Percentiles rank a stretch among this genome's conserved stretches.
Evolutionary conservation across 1,139 yeast genomes (phyloP).

Genomic region (Maudiozyma humilis): DNA sequence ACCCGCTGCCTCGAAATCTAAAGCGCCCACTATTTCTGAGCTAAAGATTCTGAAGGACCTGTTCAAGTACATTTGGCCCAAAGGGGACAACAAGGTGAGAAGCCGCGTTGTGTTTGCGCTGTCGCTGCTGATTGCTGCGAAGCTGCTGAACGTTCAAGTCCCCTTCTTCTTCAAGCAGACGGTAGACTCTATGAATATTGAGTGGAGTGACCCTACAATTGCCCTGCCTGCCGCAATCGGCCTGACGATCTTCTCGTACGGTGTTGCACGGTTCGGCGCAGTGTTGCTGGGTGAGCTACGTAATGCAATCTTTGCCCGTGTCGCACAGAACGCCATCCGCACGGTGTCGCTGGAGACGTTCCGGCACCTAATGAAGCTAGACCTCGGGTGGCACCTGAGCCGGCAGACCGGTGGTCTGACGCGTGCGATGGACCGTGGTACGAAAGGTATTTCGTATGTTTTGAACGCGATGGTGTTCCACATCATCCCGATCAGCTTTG

Average conservation of each 20-base stretch:
- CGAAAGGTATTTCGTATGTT: constrained; percentile 92
- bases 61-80: constrained; percentile 84
- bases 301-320: constrained; percentile 91
- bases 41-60: constrained; percentile 54
- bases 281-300: constrained; percentile 88
- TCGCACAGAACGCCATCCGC: constrained; percentile 90
- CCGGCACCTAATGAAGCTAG: constrained; percentile 71
- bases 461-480: constrained; percentile 95
- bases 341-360: constrained; percentile 86
- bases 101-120: constrained; percentile 71
- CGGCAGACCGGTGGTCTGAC: constrained; percentile 95
- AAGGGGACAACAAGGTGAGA: constrained; percentile 59
- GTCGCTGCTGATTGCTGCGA: constrained; percentile 64
- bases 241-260: constrained; percentile 76
- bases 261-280: constrained; percentile 90
- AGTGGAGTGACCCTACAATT: constrained; percentile 59
- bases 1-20: background rate
- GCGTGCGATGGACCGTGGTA: constrained; percentile 94
- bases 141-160: constrained; percentile 84
- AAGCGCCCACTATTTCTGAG: constrained; percentile 40
- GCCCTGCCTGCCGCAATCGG: constrained; percentile 49
- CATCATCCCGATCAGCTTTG: constrained; percentile 85
- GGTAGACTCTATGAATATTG: constrained; percentile 87
- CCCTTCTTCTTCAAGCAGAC: constrained; percentile 89
- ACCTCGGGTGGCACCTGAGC: constrained; percentile 80